Evolutionary conservation across 2,329 filamentous ascomycete genomes (phyloP), one percentile per base, ranked within the genome.

Genomic region (Mycosphaerelloides madeirae): DNA sequence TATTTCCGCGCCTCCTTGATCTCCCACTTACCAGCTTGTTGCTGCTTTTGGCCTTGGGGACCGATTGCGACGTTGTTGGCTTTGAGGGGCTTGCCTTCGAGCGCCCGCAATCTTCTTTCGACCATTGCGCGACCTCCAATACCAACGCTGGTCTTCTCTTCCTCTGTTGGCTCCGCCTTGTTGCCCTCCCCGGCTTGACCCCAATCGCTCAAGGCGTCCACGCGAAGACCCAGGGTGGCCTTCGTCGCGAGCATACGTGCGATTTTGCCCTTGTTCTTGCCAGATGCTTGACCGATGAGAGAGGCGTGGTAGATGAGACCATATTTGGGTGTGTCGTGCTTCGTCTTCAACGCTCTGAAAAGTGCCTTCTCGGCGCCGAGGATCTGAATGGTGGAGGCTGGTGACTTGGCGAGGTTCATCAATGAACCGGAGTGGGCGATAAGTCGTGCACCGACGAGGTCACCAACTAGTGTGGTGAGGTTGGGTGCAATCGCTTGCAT

Each of bases 181-280:
- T 74, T 81, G 38, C 85, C 81, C 48, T 84, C 76, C 48, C 80
- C 80, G 45, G 84, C 80, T 36, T 78, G 77, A 52, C 79, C 79
- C 76, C 85, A 88, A 52, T 90, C 85, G 42, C 83, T 82, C 34
- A 94, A 78, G 20, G 93, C 88, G 68, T 98, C 93, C 38, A 95
- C 86, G 71, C 93, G 89, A 38, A 96, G 77, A 76, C 90, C 90
- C 39, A 98, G 80, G 19, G 93, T 88, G 36, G 91, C 83, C 77
- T 97, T 97, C 57, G 91, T 85, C 38, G 93, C 86, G 50, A 98
- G 79, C 76, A 95, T 89, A 78, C 93, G 87, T 32, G 93, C 93
- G 64, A 98, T 95, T 78, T 98, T 98, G 61, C 93, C 93, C 83
- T 98, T 98, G 77, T 97, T 97, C 76, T 88, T 91, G 62, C 93